phyloP scores from a whole-genome alignment of 1,284 basidiomycete species.

The Marasmius tenuissimus region DNA sequence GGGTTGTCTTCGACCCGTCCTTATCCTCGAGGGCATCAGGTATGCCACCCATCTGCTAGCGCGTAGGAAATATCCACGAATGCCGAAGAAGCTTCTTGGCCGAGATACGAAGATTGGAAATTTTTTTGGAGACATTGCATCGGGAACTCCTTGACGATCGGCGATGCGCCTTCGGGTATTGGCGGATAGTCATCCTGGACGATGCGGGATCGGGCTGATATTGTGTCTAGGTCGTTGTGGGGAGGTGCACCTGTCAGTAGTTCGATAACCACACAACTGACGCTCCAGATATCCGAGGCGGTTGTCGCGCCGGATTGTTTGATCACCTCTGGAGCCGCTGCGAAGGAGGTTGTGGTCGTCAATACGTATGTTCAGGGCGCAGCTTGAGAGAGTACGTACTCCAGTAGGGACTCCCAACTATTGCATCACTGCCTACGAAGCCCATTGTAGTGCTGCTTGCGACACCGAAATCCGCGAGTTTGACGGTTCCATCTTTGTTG shows the following conservation, averaged over 20 bases:
- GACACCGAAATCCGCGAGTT: constrained; percentile 94
- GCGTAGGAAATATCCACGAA: constrained; percentile 92
- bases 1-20: background rate
- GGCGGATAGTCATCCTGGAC: constrained; percentile 97
- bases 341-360: constrained; percentile 11
- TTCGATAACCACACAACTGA: constrained; percentile 97
- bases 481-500: constrained; percentile 97
- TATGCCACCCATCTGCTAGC: constrained; percentile 66
- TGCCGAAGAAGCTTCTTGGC: constrained; percentile 92
- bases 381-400: constrained; percentile 53
- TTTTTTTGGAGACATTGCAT: constrained; percentile 99
- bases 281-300: constrained; percentile 96
- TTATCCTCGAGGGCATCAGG: constrained; percentile 30
- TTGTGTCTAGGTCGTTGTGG: constrained; percentile 93
- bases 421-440: constrained; percentile 80
- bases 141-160: constrained; percentile 94
- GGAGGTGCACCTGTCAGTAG: constrained; percentile 95
- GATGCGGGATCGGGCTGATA: constrained; percentile 97
- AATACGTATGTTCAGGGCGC: constrained; percentile 2
- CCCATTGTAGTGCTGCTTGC: constrained; percentile 74
- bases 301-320: constrained; percentile 97
- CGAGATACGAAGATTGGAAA: constrained; percentile 87
- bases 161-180: constrained; percentile 91
- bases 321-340: constrained; percentile 97
- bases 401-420: constrained; percentile 98